phyloP scores from a whole-genome alignment of 2,329 filamentous ascomycete genomes.

The Penicillium sp. region DNA sequence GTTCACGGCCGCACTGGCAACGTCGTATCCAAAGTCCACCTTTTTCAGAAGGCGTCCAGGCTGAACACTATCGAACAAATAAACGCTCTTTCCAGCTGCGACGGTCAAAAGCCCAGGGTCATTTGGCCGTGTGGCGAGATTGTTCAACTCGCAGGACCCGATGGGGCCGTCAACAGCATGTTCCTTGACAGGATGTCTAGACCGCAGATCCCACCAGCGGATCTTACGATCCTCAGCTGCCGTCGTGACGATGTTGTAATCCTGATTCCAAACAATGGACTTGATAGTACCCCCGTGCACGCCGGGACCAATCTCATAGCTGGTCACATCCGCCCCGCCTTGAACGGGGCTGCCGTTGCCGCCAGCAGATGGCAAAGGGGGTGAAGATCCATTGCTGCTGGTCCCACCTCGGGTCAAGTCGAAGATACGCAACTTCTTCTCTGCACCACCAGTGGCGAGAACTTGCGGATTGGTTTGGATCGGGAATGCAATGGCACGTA shows the following conservation, averaged over 20 bases:
- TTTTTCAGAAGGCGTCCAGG: constrained; percentile 70
- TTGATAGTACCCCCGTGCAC: constrained; percentile 87
- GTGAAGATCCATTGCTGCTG: constrained; percentile 34
- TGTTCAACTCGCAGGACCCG: constrained; percentile 84
- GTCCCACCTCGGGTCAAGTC: constrained; percentile 59
- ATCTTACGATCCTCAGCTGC: constrained; percentile 86
- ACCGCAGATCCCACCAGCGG: constrained; percentile 87
- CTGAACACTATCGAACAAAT: constrained; percentile 75
- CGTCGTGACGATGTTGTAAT: constrained; percentile 83
- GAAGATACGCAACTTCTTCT: constrained; percentile 94
- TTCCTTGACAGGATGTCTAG: constrained; percentile 67
- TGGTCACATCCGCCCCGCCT: constrained; percentile 46
- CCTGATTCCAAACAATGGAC: constrained; percentile 87
- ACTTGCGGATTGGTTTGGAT: constrained; percentile 70
- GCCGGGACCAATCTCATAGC: constrained; percentile 82
- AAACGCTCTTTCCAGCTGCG: constrained; percentile 87
- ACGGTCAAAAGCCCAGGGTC: constrained; percentile 74
- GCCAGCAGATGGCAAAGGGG: constrained; percentile 30
- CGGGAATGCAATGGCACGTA: constrained; percentile 85
- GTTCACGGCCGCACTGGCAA: constrained; percentile 86
- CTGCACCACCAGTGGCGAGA: constrained; percentile 86
- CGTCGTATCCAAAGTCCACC: constrained; percentile 71
- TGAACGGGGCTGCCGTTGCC: constrained; percentile 23
- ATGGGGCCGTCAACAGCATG: constrained; percentile 77
- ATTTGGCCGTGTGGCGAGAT: constrained; percentile 54